Percentiles rank a stretch among this genome's conserved stretches.
Evolutionary conservation across 768 basidiomycete species (phyloP).

Genomic region (Chalciporus sphaerocephalus): DNA sequence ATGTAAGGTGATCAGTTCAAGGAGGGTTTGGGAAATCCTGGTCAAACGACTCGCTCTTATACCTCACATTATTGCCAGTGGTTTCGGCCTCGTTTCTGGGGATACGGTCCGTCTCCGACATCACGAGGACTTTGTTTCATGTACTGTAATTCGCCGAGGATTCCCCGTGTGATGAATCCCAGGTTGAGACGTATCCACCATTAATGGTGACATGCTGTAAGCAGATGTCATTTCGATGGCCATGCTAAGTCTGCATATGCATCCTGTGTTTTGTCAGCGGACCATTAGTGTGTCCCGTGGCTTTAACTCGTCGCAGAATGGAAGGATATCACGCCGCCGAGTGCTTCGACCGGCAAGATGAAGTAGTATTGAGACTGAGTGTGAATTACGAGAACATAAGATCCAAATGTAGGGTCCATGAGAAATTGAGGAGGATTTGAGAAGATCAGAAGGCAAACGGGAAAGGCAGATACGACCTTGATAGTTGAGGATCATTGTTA

Average conservation of each 20-base stretch:
- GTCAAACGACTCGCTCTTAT: slow-evolving; percentile 11
- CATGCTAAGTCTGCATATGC: background rate
- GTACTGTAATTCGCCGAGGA: slow-evolving; percentile 4
- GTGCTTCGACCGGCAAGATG: background rate
- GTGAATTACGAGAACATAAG: background rate
- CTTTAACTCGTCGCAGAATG: background rate
- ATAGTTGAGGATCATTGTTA: slow-evolving; percentile 27
- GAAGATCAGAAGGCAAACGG: slow-evolving; percentile 2
- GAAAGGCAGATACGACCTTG: background rate
- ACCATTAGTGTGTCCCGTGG: background rate
- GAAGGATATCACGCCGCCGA: background rate
- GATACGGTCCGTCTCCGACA: slow-evolving; percentile 1
- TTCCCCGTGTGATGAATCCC: slow-evolving; percentile 7
- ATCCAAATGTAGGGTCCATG: background rate
- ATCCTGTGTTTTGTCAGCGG: background rate
- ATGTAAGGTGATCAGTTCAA: background rate
- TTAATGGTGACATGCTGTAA: background rate
- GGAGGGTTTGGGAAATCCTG: background rate
- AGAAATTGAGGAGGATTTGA: background rate
- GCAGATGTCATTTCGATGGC: background rate
- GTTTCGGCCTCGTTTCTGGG: background rate
- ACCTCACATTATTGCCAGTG: background rate
- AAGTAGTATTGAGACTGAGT: background rate
- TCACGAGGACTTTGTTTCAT: slow-evolving; percentile 1
- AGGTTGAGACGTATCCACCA: background rate